These are phyloP conservation scores for Samsoniella hepiali DNA, from an alignment of 2,329 filamentous ascomycete genomes.

Conservation along the genomic window DNA sequence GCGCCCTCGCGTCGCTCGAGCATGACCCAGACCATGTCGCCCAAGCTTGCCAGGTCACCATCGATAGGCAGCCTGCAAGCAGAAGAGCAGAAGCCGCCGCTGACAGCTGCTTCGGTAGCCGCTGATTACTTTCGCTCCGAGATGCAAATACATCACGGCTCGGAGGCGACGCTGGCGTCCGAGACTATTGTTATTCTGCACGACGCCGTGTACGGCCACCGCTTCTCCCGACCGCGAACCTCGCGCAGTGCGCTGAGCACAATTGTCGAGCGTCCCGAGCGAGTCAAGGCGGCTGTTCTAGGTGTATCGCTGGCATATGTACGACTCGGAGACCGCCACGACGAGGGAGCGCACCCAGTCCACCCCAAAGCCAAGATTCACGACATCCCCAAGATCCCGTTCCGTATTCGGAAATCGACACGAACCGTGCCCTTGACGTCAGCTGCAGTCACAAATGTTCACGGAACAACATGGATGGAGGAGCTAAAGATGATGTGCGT, in stretches of 20 bases:
- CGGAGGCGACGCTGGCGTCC: conserved; percentile 38
- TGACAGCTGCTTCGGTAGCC: conserved; percentile 58
- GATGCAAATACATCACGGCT: conserved; percentile 58
- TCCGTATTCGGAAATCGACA: conserved; percentile 78
- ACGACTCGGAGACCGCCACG: conserved; percentile 77
- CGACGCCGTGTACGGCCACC: conserved; percentile 92
- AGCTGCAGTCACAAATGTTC: conserved; percentile 80
- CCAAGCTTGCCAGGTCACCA: conserved; percentile 37
- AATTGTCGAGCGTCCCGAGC: conserved; percentile 91
- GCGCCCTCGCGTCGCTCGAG: conserved; percentile 48
- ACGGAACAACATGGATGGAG: conserved; percentile 90
- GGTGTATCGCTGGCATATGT: conserved; percentile 88
- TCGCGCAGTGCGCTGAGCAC: conserved; percentile 67
- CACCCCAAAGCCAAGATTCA: conserved; percentile 58
- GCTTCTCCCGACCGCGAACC: conserved; percentile 79
- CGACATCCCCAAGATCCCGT: conserved; percentile 63
- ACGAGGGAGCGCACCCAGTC: conserved; percentile 65
- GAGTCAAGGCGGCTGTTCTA: conserved; percentile 77
- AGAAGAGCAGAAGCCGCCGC: conserved; percentile 34
- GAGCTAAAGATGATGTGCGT: conserved; percentile 85
- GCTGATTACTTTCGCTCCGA: conserved; percentile 68
- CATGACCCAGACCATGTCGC: conserved; percentile 43
- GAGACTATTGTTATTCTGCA: conserved; percentile 83
- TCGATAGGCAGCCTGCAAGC: conserved; percentile 27
- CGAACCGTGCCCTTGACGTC: conserved; percentile 70